A percentile compares a stretch with the other conserved stretches of the same genome.
These are phyloP conservation scores for Monilinia fructicola DNA, from an alignment of 2,329 filamentous ascomycete species.

Conservation along the genomic window DNA sequence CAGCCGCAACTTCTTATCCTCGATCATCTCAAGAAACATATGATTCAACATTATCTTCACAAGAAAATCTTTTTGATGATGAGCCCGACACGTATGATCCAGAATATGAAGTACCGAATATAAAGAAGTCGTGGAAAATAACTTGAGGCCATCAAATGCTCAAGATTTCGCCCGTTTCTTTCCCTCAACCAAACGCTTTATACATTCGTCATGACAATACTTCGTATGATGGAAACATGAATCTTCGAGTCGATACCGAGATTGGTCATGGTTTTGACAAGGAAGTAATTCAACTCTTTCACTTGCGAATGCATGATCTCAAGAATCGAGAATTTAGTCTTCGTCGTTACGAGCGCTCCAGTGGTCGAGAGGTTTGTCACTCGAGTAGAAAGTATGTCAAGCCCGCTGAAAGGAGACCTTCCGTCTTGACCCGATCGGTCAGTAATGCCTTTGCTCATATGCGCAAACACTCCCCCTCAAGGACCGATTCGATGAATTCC, in stretches of 20 bases:
- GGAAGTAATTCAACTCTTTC: conserved; percentile 76
- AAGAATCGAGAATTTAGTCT: conserved; percentile 84
- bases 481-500: conserved; percentile 32
- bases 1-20: conserved; percentile 35
- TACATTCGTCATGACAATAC: conserved; percentile 88
- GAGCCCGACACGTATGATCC: conserved; percentile 46
- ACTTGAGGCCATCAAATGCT: conserved; percentile 74
- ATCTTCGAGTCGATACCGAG: conserved; percentile 82
- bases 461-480: conserved; percentile 52
- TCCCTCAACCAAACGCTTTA: conserved; percentile 75
- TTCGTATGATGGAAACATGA: conserved; percentile 93
- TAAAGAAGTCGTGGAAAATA: conserved; percentile 61
- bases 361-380: conserved; percentile 89
- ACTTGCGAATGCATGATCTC: conserved; percentile 92
- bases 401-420: conserved; percentile 43
- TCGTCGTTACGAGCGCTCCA: conserved; percentile 87
- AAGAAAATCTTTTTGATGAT: conserved; percentile 54
- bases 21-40: conserved; percentile 65
- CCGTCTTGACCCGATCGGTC: conserved; percentile 52
- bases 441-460: conserved; percentile 51
- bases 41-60: conserved; percentile 67
- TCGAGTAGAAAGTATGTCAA: conserved; percentile 69
- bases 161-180: conserved; percentile 82
- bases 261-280: conserved; percentile 55
- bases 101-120: conserved; percentile 43